Evolutionary conservation across 192 early-diverging fungal genomes (phyloP).

Genomic region (Glomus cerebriforme): DNA sequence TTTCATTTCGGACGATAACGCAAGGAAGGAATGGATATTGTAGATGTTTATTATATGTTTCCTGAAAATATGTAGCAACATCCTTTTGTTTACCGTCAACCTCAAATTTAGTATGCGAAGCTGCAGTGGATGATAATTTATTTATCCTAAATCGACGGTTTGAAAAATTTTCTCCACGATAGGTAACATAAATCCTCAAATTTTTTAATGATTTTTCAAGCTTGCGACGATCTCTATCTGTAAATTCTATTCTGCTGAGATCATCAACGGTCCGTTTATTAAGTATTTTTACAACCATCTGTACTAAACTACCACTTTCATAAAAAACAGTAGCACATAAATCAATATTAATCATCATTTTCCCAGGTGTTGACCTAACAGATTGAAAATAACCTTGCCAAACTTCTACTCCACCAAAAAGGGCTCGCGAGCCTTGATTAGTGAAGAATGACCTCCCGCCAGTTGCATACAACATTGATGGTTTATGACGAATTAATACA

Average conservation of each 20-base stretch:
- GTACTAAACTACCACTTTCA: conserved; percentile 66
- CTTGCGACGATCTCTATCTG: conserved; percentile 47
- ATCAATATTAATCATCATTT: conserved; percentile 74
- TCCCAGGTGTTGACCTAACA: conserved; percentile 56
- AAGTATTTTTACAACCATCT: conserved; percentile 72
- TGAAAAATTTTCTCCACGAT: conserved; percentile 51
- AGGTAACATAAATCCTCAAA: conserved; percentile 55
- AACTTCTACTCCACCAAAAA: conserved; percentile 78
- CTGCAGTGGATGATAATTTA: conserved; percentile 66
- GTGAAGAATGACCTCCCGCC: conserved; percentile 93
- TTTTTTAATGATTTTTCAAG: conserved; percentile 57
- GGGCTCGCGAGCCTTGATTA: conserved; percentile 49
- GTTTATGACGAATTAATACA: conserved; percentile 78
- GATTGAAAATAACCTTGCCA: conserved; percentile 95
- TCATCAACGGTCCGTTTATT: conserved; percentile 50
- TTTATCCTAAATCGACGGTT: conserved; percentile 73
- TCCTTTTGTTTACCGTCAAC: conserved; percentile 52
- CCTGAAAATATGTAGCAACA: conserved; percentile 78
- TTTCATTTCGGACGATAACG: conserved; percentile 67
- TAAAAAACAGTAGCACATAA: conserved; percentile 70
- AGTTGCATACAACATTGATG: conserved; percentile 71
- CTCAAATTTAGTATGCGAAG: conserved; percentile 72
- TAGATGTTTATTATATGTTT: conserved; percentile 70
- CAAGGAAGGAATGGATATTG: conserved; percentile 81
- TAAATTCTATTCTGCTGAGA: conserved; percentile 42